Conservation (phyloP, 768 basidiomycete genomes). For the Mycena kentingensis region DNA sequence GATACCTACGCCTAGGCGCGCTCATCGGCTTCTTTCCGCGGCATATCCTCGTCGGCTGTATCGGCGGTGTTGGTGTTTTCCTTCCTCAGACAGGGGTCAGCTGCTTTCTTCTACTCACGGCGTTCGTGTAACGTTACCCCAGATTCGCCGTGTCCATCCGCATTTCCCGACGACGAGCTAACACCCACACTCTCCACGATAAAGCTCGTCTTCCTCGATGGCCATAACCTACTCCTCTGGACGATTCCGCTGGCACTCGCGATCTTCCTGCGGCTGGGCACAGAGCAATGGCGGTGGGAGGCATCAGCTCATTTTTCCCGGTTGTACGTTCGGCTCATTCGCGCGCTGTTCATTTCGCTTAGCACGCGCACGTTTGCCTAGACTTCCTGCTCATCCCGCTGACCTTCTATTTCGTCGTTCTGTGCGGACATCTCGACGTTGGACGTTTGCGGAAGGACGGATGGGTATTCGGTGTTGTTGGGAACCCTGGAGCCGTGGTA, state of each 20-base stretch:
- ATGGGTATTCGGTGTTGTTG: constrained; percentile 83
- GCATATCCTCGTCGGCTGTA: constrained; percentile 96
- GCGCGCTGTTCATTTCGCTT: constrained; percentile 1
- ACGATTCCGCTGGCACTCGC: constrained; percentile 76
- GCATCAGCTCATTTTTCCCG: constrained; percentile 91
- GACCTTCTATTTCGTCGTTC: constrained; percentile 81
- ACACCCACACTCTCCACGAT: constrained; percentile 65
- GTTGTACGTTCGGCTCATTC: no score
- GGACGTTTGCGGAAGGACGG: constrained; percentile 59
- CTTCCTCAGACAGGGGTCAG: constrained; percentile 89
- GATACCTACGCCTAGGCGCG: constrained; percentile 77
- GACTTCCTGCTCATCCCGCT: constrained; percentile 81
- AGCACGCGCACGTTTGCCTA: constrained; percentile 28
- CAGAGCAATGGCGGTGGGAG: constrained; percentile 59
- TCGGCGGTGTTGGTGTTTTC: constrained; percentile 96
- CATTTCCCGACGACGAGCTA: constrained; percentile 77
- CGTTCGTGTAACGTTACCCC: no score
- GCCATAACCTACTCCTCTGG: constrained; percentile 75
- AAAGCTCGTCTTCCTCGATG: constrained; percentile 64
- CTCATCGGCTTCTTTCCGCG: constrained; percentile 95
- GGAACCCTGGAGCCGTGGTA: constrained; percentile 66
- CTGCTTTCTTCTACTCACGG: neutral
- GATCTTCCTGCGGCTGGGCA: constrained; percentile 75
- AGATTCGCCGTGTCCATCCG: constrained; percentile 86
- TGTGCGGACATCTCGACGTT: constrained; percentile 62